phyloP scores from a whole-genome alignment of 768 basidiomycete genomes.

The Kwoniella newhampshirensis region DNA sequence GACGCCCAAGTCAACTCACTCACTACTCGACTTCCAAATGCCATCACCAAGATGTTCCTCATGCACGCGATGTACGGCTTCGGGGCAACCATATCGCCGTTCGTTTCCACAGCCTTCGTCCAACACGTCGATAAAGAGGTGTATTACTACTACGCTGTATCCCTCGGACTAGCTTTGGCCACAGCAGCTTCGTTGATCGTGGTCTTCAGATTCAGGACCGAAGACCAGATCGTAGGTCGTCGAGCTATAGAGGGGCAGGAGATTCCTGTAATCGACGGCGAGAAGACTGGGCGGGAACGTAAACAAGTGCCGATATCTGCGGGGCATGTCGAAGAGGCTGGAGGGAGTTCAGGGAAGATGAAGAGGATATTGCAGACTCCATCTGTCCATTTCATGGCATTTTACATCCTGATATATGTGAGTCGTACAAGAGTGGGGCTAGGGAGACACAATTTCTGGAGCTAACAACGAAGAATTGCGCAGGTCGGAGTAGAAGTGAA shows the following conservation, averaged over 20 bases:
- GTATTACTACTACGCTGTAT: constrained; percentile 68
- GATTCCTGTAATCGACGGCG: not conserved
- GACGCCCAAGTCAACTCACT: constrained; percentile 60
- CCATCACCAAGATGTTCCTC: constrained; percentile 54
- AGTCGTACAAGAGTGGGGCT: constrained; percentile 4
- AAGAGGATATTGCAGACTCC: constrained; percentile 43
- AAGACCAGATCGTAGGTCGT: constrained; percentile 62
- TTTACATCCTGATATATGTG: constrained; percentile 54
- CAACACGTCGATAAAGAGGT: constrained; percentile 23
- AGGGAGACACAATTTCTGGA: not conserved
- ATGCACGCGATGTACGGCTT: constrained; percentile 50
- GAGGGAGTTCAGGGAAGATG: constrained; percentile 40
- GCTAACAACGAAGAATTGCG: too few relatives aligned
- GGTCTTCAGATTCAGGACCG: constrained; percentile 69
- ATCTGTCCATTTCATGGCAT: constrained; percentile 47
- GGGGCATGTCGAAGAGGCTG: not conserved
- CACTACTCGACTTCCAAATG: constrained; percentile 56
- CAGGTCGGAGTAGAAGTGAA: constrained; percentile 54
- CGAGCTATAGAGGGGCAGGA: constrained; percentile 4
- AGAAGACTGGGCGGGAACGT: not conserved
- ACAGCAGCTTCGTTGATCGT: constrained; percentile 60
- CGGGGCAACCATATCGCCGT: constrained; percentile 65
- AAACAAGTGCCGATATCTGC: not conserved
- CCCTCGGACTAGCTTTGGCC: constrained; percentile 64
- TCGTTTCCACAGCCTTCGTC: constrained; percentile 76